phyloP scores from a whole-genome alignment of 371 early-diverging fungal genomes.

The Sanchytrium tribonematis region DNA sequence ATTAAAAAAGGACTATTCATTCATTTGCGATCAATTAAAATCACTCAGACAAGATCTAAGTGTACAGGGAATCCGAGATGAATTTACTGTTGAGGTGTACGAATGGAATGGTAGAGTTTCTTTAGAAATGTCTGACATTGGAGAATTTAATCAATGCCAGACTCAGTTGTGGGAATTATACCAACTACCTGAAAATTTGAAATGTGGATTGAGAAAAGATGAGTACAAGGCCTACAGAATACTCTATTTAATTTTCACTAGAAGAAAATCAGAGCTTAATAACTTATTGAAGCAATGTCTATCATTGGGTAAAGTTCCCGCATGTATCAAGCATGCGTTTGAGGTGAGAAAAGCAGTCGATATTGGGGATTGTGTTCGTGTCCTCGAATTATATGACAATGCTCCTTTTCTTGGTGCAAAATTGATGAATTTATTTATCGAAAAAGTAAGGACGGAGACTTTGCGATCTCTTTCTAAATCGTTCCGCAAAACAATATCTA shows the following conservation, averaged over 20 bases:
- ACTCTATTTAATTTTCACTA: slow-evolving; percentile 60
- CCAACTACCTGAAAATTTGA: slow-evolving; percentile 23
- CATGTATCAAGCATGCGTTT: no score
- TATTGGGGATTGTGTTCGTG: no score
- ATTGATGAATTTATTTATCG: no score
- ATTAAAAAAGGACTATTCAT: slow-evolving; percentile 46
- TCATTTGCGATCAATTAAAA: slow-evolving; percentile 81
- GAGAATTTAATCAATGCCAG: slow-evolving; percentile 88
- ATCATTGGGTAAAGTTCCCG: no score
- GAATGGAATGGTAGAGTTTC: slow-evolving; percentile 79
- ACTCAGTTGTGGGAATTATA: slow-evolving; percentile 65
- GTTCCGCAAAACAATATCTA: no score
- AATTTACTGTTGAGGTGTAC: slow-evolving; percentile 72
- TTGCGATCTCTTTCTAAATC: no score
- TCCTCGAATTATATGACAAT: no score
- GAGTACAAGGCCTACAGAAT: slow-evolving; percentile 71
- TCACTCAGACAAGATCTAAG: slow-evolving; percentile 78
- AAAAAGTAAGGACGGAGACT: no score
- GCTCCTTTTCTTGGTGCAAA: no score
- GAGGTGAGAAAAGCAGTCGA: no score
- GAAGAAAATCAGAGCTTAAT: no score
- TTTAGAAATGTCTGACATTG: slow-evolving; percentile 67
- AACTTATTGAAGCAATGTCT: no score
- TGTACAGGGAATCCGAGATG: slow-evolving; percentile 67
- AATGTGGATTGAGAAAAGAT: slow-evolving; percentile 30